Evolutionary conservation across 2,329 filamentous ascomycete genomes (phyloP).

Genomic region (Cucurbitaria berberidis): DNA sequence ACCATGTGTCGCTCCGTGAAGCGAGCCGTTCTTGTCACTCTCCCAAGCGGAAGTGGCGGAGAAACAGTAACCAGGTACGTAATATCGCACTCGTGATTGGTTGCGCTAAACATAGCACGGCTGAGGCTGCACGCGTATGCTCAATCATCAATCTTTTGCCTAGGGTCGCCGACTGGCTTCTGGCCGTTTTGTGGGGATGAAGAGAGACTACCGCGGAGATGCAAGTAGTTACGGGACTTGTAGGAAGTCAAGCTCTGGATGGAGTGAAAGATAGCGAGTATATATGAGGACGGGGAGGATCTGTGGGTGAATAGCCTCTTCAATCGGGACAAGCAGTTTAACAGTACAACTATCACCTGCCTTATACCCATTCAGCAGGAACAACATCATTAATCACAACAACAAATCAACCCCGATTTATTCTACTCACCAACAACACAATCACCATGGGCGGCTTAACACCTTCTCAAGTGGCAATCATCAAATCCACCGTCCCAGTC

Average conservation of each 20-base stretch:
- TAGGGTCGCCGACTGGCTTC: background rate
- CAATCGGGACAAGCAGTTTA: background rate
- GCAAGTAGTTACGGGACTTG: constrained; percentile 4
- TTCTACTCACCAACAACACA: background rate
- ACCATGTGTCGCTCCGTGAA: background rate
- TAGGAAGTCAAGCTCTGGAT: background rate
- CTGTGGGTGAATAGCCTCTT: background rate
- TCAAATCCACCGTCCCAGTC: constrained; percentile 74
- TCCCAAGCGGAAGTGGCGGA: constrained; percentile 14
- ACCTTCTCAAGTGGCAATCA: constrained; percentile 65
- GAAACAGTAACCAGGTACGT: constrained; percentile 11
- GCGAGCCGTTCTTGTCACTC: background rate
- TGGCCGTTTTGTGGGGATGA: background rate
- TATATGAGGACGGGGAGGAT: constrained; percentile 3
- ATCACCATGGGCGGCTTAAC: constrained; percentile 57
- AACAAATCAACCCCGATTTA: background rate
- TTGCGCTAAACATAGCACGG: background rate
- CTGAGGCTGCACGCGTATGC: constrained; percentile 3
- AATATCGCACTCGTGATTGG: constrained; percentile 2
- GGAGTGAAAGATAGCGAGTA: background rate
- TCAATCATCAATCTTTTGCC: constrained; percentile 5
- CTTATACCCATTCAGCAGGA: background rate
- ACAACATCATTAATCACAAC: background rate
- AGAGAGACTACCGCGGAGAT: constrained; percentile 11
- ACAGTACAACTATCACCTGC: background rate